Conservation (phyloP, 1,139 yeast species). For the Suhomyces bribrorum region DNA sequence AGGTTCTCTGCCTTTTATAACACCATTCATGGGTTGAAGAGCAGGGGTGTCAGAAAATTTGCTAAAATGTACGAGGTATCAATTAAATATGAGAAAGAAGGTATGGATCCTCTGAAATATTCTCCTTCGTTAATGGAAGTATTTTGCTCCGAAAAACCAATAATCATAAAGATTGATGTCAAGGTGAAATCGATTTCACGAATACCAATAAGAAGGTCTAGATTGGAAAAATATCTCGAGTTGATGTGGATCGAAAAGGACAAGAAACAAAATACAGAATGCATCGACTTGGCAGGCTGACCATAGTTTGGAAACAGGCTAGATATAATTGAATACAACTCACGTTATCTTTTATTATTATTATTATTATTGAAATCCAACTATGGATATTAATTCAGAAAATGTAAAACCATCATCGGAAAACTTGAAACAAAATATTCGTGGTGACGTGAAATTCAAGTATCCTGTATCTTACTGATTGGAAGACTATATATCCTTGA, state of each 20-base stretch:
- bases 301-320: too few relatives aligned
- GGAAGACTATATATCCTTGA: constrained; percentile 63
- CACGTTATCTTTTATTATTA: too few relatives aligned
- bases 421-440: background rate
- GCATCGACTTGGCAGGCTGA: too few relatives aligned
- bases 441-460: constrained; percentile 4
- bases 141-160: constrained; percentile 44
- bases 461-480: constrained; percentile 40
- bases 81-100: constrained; percentile 38
- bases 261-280: constrained; percentile 15
- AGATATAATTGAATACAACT: too few relatives aligned
- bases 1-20: constrained; percentile 56
- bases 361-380: too few relatives aligned
- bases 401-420: background rate
- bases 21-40: constrained; percentile 48
- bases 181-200: constrained; percentile 46
- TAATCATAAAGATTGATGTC: constrained; percentile 51
- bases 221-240: constrained; percentile 72
- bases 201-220: constrained; percentile 52
- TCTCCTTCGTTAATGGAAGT: constrained; percentile 61
- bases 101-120: constrained; percentile 4
- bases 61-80: constrained; percentile 55
- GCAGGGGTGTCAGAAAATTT: constrained; percentile 31
- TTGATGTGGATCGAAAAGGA: constrained; percentile 72
- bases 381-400: background rate